Conservation (phyloP, 1,139 yeast species). For the Debaryomycetaceae sp. region DNA sequence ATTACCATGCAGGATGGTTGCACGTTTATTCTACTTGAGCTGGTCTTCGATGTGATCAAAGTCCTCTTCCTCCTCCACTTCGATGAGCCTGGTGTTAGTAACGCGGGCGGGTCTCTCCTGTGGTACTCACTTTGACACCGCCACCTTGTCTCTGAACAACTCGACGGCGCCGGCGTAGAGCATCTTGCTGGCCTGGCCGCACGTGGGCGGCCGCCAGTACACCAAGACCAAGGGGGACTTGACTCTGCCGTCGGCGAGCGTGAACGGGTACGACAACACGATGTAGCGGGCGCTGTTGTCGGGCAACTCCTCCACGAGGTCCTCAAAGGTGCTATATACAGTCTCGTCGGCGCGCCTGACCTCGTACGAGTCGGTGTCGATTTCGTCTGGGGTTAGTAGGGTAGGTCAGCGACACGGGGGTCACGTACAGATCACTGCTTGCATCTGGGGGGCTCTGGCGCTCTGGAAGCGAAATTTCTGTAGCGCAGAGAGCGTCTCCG, state of each 20-base stretch:
- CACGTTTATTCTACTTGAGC: constrained; percentile 11
- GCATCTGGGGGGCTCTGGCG: constrained; percentile 58
- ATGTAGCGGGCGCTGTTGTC: constrained; percentile 77
- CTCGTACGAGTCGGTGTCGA: constrained; percentile 55
- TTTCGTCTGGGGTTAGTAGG: constrained; percentile 30
- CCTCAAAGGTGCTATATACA: constrained; percentile 47
- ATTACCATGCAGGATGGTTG: neutral
- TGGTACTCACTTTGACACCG: constrained; percentile 56
- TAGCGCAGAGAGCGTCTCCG: constrained; percentile 56
- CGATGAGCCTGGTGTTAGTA: constrained; percentile 45
- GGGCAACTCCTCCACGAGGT: constrained; percentile 71
- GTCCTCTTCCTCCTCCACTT: constrained; percentile 59
- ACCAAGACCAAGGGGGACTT: constrained; percentile 71
- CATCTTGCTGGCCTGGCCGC: constrained; percentile 78
- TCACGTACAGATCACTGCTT: constrained; percentile 58
- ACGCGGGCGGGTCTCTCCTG: neutral
- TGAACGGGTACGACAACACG: constrained; percentile 73
- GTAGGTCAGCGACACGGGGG: neutral
- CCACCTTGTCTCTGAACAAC: constrained; percentile 69
- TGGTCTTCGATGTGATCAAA: constrained; percentile 44
- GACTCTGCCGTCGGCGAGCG: constrained; percentile 65
- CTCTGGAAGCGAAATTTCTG: constrained; percentile 71
- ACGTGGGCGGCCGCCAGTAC: constrained; percentile 83
- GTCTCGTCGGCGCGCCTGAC: constrained; percentile 46
- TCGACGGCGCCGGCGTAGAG: constrained; percentile 88